These are phyloP conservation scores for Casuarina glauca DNA, from an alignment of 306 rosid species.

Conservation along the genomic window DNA sequence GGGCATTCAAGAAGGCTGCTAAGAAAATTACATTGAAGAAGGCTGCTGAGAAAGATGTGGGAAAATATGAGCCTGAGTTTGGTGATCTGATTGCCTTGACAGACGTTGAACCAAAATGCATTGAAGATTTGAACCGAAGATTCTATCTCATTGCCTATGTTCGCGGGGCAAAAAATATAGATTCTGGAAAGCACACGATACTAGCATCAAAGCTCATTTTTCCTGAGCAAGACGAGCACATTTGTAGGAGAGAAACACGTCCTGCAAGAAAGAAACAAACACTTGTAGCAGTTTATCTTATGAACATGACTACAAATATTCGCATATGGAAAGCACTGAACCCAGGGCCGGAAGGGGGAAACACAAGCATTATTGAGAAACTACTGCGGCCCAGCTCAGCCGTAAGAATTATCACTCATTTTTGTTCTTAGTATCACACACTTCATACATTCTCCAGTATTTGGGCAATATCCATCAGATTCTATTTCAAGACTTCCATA, in stretches of 20 bases:
- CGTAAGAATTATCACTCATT: slow-evolving; percentile 8
- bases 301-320: slow-evolving; percentile 33
- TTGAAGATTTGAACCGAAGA: slow-evolving; percentile 23
- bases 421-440: neutral
- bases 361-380: slow-evolving; percentile 15
- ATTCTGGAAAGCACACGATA: neutral
- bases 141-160: slow-evolving; percentile 28
- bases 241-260: neutral
- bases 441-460: too few relatives aligned
- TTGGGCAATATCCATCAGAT: neutral
- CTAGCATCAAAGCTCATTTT: slow-evolving; percentile 22
- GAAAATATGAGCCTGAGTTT: slow-evolving; percentile 10
- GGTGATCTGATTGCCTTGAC: slow-evolving; percentile 40
- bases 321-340: slow-evolving; percentile 30
- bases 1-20: neutral
- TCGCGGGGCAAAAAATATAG: neutral
- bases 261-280: neutral
- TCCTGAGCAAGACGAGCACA: neutral
- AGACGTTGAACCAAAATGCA: slow-evolving; percentile 24
- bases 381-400: slow-evolving; percentile 16
- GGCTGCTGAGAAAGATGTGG: neutral
- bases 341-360: neutral
- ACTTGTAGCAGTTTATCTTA: slow-evolving; percentile 25
- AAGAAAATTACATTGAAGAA: too few relatives aligned
- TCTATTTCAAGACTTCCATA: neutral